Percentiles rank a stretch among this genome's conserved stretches.
Evolutionary conservation across 192 early-diverging fungal genomes (phyloP).

Genomic region (Coemansia sp.): DNA sequence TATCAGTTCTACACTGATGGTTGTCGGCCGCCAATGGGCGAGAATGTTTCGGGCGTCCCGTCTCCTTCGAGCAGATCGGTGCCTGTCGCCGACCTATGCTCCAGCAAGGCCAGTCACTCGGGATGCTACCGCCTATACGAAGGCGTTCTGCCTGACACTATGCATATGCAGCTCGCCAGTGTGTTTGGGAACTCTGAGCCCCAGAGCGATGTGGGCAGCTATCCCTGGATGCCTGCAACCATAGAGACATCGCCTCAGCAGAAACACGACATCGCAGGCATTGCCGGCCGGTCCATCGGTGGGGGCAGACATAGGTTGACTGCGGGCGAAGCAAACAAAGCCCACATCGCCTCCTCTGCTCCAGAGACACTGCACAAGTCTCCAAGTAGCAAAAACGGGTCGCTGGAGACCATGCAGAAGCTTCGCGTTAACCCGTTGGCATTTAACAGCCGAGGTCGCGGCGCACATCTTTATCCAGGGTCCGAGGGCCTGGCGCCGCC

Average conservation of each 20-base stretch:
- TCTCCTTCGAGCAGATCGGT: slow-evolving; percentile 8
- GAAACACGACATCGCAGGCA: slow-evolving; percentile 7
- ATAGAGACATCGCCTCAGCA: slow-evolving; percentile 12
- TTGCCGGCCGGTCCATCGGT: neutral
- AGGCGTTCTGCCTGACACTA: slow-evolving; percentile 18
- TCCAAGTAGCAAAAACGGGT: slow-evolving; percentile 7
- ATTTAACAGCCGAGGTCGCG: slow-evolving; percentile 19
- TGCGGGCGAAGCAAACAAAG: neutral
- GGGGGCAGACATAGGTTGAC: neutral
- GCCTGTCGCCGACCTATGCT: slow-evolving; percentile 16
- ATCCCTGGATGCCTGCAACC: slow-evolving; percentile 18
- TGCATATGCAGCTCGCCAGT: slow-evolving; percentile 10
- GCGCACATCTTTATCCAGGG: slow-evolving; percentile 13
- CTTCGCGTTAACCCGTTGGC: slow-evolving; percentile 8
- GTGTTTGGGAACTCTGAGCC: slow-evolving; percentile 13
- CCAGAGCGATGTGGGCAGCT: slow-evolving; percentile 23
- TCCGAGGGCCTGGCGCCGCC: neutral
- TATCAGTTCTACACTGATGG: slow-evolving; percentile 46
- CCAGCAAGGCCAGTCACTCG: slow-evolving; percentile 30
- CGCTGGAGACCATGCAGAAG: neutral
- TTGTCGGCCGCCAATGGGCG: slow-evolving; percentile 21
- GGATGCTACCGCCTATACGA: slow-evolving; percentile 54
- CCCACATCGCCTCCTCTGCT: slow-evolving; percentile 36
- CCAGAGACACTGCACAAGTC: slow-evolving; percentile 35
- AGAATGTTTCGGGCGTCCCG: neutral